phyloP scores from a whole-genome alignment of 345 rosid genomes.

The Gossypium raimondii region DNA sequence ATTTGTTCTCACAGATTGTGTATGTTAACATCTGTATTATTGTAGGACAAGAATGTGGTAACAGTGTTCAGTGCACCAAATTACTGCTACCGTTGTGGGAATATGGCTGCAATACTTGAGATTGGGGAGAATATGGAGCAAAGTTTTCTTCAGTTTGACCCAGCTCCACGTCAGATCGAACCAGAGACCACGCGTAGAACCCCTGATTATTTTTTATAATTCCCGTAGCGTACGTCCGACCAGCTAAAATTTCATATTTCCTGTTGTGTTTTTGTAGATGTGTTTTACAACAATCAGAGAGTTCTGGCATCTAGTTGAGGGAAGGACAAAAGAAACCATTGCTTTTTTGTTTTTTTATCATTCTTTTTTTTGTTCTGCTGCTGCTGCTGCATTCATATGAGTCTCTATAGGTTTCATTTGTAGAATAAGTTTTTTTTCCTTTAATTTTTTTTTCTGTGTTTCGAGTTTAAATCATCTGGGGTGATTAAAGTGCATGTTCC shows the following conservation, averaged over 20 bases:
- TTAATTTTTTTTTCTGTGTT: background rate
- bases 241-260: conserved; percentile 18
- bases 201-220: conserved; percentile 83
- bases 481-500: background rate
- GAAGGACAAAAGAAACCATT: conserved; percentile 25
- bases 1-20: background rate
- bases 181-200: conserved; percentile 81
- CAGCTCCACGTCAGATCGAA: conserved; percentile 79
- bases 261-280: conserved; percentile 41
- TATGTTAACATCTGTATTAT: background rate
- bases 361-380: conserved; percentile 29
- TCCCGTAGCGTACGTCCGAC: conserved; percentile 10
- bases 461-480: background rate
- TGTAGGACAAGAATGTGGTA: conserved; percentile 73
- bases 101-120: conserved; percentile 87
- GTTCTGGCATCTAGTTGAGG: conserved; percentile 26
- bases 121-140: conserved; percentile 86
- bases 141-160: conserved; percentile 81
- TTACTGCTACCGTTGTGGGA: conserved; percentile 80
- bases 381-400: conserved; percentile 24
- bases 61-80: conserved; percentile 86
- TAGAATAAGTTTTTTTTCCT: conserved; percentile 21
- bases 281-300: conserved; percentile 25
- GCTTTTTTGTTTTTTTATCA: conserved; percentile 7
- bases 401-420: conserved; percentile 33